Evolutionary conservation across 345 rosid species (phyloP).

Genomic region (Aquilaria yunnanensis): DNA sequence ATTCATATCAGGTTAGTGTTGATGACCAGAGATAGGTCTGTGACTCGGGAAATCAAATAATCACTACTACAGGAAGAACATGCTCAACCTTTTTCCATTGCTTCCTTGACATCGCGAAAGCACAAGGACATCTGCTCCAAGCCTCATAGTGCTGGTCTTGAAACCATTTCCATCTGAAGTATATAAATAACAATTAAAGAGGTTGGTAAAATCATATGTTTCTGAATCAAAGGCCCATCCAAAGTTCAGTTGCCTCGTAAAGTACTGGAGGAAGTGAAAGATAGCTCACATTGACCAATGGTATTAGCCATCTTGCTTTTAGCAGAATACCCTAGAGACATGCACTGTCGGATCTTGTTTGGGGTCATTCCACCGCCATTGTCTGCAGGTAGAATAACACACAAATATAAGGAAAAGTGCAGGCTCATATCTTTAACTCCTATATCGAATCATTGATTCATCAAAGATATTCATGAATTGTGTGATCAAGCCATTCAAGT

Average conservation of each 20-base stretch:
- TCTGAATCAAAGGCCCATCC: background rate
- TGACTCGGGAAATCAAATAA: no score
- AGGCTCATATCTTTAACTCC: constrained; percentile 14
- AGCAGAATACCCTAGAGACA: constrained; percentile 81
- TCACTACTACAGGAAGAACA: background rate
- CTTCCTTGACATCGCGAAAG: constrained; percentile 45
- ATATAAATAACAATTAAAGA: background rate
- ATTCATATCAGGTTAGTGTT: constrained; percentile 4
- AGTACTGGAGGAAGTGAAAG: background rate
- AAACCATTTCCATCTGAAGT: constrained; percentile 79
- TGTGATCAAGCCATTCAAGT: no score
- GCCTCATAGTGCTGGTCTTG: constrained; percentile 86
- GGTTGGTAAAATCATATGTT: background rate
- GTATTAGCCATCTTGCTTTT: constrained; percentile 64
- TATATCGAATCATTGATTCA: constrained; percentile 9
- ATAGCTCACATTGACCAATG: constrained; percentile 70
- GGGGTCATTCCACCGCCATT: constrained; percentile 83
- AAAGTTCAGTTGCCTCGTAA: background rate
- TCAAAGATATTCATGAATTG: no score
- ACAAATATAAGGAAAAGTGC: background rate
- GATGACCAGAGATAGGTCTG: background rate
- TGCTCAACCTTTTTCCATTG: constrained; percentile 35
- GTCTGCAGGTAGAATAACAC: constrained; percentile 29
- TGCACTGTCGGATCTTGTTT: constrained; percentile 59
- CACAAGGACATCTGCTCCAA: constrained; percentile 86